A percentile compares a stretch with the other conserved stretches of the same genome.
phyloP scores from a whole-genome alignment of 257 asterid species.

The Solanum corneliomulleri region DNA sequence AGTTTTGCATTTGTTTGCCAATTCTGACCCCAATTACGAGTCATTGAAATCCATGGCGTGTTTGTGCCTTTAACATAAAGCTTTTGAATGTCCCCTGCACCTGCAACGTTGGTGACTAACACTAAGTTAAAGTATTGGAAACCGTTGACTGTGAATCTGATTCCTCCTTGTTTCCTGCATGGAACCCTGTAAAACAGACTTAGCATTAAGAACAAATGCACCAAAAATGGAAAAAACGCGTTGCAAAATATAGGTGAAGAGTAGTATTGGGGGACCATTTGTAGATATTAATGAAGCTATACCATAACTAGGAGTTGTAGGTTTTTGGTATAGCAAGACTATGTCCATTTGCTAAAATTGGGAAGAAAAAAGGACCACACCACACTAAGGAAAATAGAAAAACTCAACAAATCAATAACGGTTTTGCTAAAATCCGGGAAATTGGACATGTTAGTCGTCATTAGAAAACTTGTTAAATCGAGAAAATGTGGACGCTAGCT shows the following conservation, averaged over 20 bases:
- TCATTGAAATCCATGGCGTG: slow-evolving; percentile 54
- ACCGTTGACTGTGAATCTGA: slow-evolving; percentile 64
- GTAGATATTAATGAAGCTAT: not conserved
- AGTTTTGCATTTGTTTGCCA: slow-evolving; percentile 54
- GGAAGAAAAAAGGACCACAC: not conserved
- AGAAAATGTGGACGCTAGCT: not conserved
- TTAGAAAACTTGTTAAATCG: not conserved
- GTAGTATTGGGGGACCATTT: not conserved
- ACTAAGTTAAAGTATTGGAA: slow-evolving; percentile 61
- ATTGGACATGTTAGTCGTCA: too few species aligned
- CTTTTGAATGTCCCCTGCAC: slow-evolving; percentile 54
- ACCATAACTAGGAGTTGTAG: not conserved
- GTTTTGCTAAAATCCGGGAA: too few species aligned
- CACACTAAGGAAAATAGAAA: too few species aligned
- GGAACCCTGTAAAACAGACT: slow-evolving; percentile 17
- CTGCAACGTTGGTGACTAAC: slow-evolving; percentile 59
- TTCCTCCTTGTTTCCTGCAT: slow-evolving; percentile 49
- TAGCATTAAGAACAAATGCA: not conserved
- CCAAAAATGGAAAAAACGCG: not conserved
- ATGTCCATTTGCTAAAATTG: not conserved
- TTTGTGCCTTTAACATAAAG: slow-evolving; percentile 49
- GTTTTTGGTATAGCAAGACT: not conserved
- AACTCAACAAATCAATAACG: too few species aligned
- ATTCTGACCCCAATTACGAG: slow-evolving; percentile 83
- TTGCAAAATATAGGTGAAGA: not conserved